These are phyloP conservation scores for Rhizopus arrhizus DNA, from an alignment of 371 early-diverging fungal species.

Conservation along the genomic window DNA sequence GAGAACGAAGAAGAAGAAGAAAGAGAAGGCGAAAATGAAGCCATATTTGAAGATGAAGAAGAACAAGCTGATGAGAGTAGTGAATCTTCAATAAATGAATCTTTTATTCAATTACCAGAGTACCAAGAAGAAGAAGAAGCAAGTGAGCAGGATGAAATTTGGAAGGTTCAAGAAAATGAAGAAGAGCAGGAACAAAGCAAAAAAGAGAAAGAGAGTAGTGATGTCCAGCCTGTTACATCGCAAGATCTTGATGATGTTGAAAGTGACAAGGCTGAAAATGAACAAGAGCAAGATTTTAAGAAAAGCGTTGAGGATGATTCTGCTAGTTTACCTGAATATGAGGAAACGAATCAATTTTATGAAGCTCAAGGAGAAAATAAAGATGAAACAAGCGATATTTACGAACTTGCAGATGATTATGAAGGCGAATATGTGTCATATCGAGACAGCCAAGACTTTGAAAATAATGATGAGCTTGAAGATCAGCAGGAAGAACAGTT, in stretches of 20 bases:
- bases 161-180: neutral
- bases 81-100: neutral
- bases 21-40: neutral
- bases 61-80: neutral
- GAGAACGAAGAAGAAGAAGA: neutral
- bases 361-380: neutral
- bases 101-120: neutral
- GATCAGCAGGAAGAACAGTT: slow-evolving; percentile 1
- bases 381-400: neutral
- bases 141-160: neutral
- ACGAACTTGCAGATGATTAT: neutral
- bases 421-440: neutral
- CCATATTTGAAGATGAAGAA: neutral
- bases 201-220: neutral
- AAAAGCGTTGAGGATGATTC: neutral
- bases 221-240: neutral
- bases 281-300: neutral
- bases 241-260: neutral
- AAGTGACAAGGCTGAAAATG: neutral
- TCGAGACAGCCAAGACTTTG: neutral
- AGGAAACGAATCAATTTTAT: neutral
- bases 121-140: neutral
- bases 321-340: neutral
- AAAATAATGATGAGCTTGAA: neutral
- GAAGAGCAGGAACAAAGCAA: neutral